phyloP scores from a whole-genome alignment of 441 rosid species.

The Jatropha podagrica region DNA sequence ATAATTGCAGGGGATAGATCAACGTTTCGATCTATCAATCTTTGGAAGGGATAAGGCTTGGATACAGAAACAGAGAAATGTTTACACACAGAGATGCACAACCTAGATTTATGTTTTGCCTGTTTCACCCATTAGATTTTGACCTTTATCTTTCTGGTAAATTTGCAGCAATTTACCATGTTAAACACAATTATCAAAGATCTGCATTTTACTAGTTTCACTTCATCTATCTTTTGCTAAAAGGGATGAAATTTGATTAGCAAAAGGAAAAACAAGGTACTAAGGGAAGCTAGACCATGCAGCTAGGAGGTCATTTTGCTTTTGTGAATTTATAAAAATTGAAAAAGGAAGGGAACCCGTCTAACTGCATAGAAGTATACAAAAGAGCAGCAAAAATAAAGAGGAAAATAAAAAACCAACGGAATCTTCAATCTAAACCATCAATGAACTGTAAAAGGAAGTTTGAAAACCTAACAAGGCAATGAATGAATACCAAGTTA shows the following conservation, averaged over 20 bases:
- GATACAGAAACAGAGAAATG: background rate
- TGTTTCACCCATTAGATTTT: background rate
- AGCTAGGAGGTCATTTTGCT: background rate
- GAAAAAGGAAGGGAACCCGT: background rate
- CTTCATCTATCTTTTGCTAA: background rate
- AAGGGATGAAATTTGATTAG: background rate
- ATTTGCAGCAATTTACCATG: background rate
- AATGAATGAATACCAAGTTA: no score
- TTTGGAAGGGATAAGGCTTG: background rate
- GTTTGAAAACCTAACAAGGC: background rate
- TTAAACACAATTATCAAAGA: background rate
- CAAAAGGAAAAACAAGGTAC: background rate
- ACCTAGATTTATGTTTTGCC: background rate
- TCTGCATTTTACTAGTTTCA: background rate
- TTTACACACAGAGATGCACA: background rate
- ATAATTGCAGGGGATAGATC: background rate
- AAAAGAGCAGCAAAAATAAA: background rate
- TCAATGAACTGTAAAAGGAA: background rate
- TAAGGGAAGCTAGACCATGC: background rate
- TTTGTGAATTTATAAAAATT: background rate
- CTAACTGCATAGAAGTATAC: background rate
- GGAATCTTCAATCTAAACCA: no score
- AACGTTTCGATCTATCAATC: background rate
- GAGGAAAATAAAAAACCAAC: no score
- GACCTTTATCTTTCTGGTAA: background rate